Evolutionary conservation across 176 grass and related monocot genomes (phyloP).

Genomic region (Triticum turgidum): DNA sequence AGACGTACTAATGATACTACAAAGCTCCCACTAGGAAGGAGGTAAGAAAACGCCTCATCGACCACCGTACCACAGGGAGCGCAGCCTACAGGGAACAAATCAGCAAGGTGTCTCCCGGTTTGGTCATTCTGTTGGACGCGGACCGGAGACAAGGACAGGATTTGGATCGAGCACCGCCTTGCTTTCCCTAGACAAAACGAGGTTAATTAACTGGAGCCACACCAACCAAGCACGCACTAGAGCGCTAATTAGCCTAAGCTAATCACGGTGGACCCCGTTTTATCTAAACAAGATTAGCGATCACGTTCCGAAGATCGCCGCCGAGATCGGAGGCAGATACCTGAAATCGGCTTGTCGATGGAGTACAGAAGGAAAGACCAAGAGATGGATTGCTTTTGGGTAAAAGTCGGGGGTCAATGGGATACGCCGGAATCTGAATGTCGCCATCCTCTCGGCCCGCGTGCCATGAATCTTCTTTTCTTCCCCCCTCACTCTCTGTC

Average conservation of each 20-base stretch:
- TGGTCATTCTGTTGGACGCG: too few relatives aligned
- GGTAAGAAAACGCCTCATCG: background rate
- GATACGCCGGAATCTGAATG: background rate
- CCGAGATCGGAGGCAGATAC: background rate
- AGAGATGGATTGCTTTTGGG: background rate
- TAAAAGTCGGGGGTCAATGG: background rate
- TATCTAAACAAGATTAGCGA: background rate
- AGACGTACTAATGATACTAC: background rate
- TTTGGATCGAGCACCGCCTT: background rate
- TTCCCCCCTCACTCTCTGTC: too few relatives aligned
- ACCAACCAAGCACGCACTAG: background rate
- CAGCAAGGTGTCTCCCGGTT: background rate
- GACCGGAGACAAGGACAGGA: background rate
- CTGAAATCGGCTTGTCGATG: background rate
- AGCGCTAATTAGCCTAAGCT: background rate
- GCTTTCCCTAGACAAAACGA: background rate
- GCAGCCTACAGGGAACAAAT: background rate
- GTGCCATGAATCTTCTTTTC: background rate
- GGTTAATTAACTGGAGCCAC: background rate
- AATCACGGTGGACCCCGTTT: background rate
- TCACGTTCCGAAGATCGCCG: background rate
- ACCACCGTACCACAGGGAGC: background rate
- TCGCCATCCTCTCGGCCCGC: background rate
- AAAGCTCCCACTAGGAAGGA: background rate
- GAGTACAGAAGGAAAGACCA: background rate